Evolutionary conservation across 2,329 filamentous ascomycete species (phyloP).

Genomic region (Cytospora paraplurivora): DNA sequence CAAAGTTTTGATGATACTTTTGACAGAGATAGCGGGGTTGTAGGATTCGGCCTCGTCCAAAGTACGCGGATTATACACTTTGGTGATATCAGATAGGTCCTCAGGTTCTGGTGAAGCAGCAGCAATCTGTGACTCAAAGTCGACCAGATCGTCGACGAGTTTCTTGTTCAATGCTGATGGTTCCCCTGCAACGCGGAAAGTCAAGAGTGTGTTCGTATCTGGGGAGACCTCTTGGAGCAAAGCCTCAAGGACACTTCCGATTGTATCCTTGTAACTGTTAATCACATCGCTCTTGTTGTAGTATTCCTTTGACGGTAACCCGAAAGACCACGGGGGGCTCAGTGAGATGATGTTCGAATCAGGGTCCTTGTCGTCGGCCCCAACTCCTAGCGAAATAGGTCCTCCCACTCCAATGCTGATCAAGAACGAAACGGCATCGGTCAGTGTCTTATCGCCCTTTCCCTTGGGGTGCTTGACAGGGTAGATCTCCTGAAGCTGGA

Average conservation of each 20-base stretch:
- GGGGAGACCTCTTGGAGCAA: slow-evolving; percentile 18
- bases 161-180: slow-evolving; percentile 32
- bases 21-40: slow-evolving; percentile 28
- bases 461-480: slow-evolving; percentile 18
- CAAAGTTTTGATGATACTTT: slow-evolving; percentile 28
- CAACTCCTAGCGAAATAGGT: slow-evolving; percentile 46
- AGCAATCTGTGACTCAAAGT: slow-evolving; percentile 31
- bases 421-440: slow-evolving; percentile 51
- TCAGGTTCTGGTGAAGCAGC: slow-evolving; percentile 28
- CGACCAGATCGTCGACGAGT: slow-evolving; percentile 34
- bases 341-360: slow-evolving; percentile 41
- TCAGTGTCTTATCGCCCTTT: slow-evolving; percentile 11
- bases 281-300: slow-evolving; percentile 59
- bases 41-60: slow-evolving; percentile 26
- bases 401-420: slow-evolving; percentile 35
- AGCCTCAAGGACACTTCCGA: slow-evolving; percentile 43
- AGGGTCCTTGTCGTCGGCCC: slow-evolving; percentile 49
- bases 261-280: slow-evolving; percentile 50
- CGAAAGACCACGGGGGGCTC: slow-evolving; percentile 52
- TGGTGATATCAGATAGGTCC: slow-evolving; percentile 29
- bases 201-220: slow-evolving; percentile 6
- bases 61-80: slow-evolving; percentile 27
- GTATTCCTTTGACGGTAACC: slow-evolving; percentile 64
- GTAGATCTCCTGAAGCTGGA: slow-evolving; percentile 47
- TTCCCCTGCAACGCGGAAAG: slow-evolving; percentile 35